Evolutionary conservation across 2,329 filamentous ascomycete genomes (phyloP).

Genomic region (Colletotrichum horii): DNA sequence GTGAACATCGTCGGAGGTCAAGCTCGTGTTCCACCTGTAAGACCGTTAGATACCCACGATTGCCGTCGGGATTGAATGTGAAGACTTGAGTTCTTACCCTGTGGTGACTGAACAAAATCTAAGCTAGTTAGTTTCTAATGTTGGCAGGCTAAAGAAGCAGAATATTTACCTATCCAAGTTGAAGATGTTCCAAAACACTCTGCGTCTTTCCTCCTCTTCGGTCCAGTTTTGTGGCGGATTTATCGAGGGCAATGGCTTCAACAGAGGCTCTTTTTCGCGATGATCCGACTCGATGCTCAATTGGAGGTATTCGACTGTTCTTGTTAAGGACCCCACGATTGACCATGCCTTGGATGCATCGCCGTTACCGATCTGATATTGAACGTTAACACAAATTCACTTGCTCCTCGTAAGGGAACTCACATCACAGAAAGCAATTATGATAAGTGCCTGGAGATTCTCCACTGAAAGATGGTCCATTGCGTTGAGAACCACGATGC

Average conservation of each 20-base stretch:
- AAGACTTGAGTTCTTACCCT: not conserved
- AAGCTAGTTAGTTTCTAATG: not conserved
- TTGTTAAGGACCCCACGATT: constrained; percentile 21
- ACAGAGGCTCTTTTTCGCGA: constrained; percentile 14
- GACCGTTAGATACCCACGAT: not conserved
- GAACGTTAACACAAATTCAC: not conserved
- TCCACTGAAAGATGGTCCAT: constrained; percentile 40
- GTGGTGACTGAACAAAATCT: constrained; percentile 30
- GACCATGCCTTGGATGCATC: constrained; percentile 24
- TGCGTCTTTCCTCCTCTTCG: constrained; percentile 34
- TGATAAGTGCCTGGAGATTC: constrained; percentile 40
- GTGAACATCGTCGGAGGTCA: constrained; percentile 35
- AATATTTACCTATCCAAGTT: constrained; percentile 32
- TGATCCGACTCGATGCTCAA: constrained; percentile 24
- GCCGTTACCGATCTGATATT: constrained; percentile 19
- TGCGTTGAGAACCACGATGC: constrained; percentile 32
- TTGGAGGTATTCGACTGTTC: constrained; percentile 24
- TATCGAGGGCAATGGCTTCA: constrained; percentile 31
- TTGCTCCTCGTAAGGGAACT: not conserved
- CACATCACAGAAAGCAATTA: constrained; percentile 42
- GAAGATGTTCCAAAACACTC: constrained; percentile 39
- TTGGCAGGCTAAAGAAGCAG: fast-evolving
- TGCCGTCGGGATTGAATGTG: not conserved
- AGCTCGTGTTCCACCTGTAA: constrained; percentile 35
- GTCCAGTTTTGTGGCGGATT: constrained; percentile 34